Conservation (phyloP, 257 asterid species). For the Asclepias syriaca region DNA sequence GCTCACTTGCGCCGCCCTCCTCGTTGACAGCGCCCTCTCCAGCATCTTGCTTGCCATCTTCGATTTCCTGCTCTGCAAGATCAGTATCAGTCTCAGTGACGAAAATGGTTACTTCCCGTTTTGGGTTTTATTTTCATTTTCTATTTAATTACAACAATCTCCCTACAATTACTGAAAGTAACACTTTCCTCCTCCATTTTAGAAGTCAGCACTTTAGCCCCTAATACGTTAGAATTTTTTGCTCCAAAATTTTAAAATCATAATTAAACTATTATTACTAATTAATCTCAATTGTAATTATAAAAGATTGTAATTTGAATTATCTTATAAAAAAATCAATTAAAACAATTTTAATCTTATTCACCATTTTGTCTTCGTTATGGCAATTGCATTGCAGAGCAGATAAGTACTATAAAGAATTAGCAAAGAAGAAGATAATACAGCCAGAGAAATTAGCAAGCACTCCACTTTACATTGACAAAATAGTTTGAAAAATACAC, state of each 20-base stretch:
- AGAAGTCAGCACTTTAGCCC: neutral
- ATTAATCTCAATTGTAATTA: no score
- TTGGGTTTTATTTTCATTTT: neutral
- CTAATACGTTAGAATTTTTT: no score
- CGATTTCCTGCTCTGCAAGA: neutral
- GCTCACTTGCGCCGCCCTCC: slow-evolving; percentile 57
- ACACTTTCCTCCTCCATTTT: neutral
- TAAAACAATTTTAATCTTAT: no score
- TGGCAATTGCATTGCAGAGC: neutral
- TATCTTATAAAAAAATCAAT: no score
- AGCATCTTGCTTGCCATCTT: slow-evolving; percentile 36
- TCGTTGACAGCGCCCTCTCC: slow-evolving; percentile 70
- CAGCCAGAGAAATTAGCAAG: slow-evolving; percentile 3
- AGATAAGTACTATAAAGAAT: neutral
- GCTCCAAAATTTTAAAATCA: no score
- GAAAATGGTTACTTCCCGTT: neutral
- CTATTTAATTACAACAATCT: neutral
- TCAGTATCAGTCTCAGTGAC: neutral
- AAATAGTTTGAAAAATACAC: neutral
- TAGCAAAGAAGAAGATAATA: neutral
- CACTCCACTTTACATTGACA: slow-evolving; percentile 15
- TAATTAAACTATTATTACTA: no score
- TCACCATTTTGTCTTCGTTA: no score
- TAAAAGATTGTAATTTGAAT: no score
- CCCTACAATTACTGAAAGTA: neutral